A percentile compares a stretch with the other conserved stretches of the same genome.
phyloP scores from a whole-genome alignment of 176 grass and related monocot species.

The Ananas comosus region DNA sequence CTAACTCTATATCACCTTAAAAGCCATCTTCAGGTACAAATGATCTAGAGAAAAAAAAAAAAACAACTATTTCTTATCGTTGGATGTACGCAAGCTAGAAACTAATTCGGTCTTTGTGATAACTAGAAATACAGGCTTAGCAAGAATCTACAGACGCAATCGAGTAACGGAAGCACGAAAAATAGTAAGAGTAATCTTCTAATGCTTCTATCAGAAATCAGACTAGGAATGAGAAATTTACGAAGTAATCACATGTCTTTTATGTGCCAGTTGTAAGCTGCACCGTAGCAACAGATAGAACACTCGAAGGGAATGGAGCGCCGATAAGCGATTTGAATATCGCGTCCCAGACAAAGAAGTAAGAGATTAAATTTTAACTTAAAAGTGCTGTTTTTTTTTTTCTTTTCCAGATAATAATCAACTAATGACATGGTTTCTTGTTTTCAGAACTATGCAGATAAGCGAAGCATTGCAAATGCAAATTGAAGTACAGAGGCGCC shows the following conservation, averaged over 20 bases:
- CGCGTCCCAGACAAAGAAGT: slow-evolving; percentile 50
- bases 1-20: slow-evolving; percentile 94
- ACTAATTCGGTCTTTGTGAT: slow-evolving; percentile 20
- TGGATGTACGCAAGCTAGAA: neutral
- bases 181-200: slow-evolving; percentile 30
- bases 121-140: slow-evolving; percentile 80
- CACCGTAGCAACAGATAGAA: slow-evolving; percentile 25
- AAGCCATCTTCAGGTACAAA: slow-evolving; percentile 90
- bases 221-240: neutral
- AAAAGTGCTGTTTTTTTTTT: neutral
- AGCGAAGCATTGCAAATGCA: slow-evolving; percentile 83
- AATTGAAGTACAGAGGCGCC: slow-evolving; percentile 93
- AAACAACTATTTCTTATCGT: neutral
- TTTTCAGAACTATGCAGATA: slow-evolving; percentile 59
- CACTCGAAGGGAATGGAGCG: slow-evolving; percentile 40
- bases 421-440: slow-evolving; percentile 1
- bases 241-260: neutral
- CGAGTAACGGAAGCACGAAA: slow-evolving; percentile 33
- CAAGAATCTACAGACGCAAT: slow-evolving; percentile 70
- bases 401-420: neutral
- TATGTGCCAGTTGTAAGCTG: slow-evolving; percentile 30
- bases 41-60: neutral
- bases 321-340: slow-evolving; percentile 27
- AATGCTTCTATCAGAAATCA: slow-evolving; percentile 8
- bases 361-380: slow-evolving; percentile 15